phyloP scores from a whole-genome alignment of 352 stramenopile species.

The Globisporangium spinosum region DNA sequence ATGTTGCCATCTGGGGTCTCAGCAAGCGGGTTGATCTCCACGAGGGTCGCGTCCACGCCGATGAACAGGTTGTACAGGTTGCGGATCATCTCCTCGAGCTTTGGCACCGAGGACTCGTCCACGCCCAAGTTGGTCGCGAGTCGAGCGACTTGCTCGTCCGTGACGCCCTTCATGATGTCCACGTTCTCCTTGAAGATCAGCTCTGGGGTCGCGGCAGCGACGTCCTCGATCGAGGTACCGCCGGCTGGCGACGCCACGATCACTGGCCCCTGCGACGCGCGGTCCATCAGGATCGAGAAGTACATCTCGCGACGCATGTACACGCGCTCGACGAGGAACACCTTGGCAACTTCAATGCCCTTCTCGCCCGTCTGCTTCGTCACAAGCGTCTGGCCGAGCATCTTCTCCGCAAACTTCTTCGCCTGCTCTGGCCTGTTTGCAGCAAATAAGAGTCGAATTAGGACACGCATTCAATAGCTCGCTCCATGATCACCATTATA shows the following conservation, averaged over 20 bases:
- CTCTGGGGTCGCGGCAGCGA: conserved; percentile 92
- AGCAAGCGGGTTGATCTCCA: conserved; percentile 98
- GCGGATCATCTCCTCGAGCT: conserved; percentile 71
- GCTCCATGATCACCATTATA: not conserved
- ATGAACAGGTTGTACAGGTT: conserved; percentile 97
- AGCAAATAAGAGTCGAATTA: not conserved
- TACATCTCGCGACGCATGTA: conserved; percentile 97
- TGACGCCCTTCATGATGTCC: conserved; percentile 92
- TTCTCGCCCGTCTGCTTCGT: conserved; percentile 93
- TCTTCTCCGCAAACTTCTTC: conserved; percentile 81
- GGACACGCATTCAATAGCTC: not conserved
- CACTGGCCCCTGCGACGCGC: conserved; percentile 91
- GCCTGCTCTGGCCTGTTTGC: conserved; percentile 57
- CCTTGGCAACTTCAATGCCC: conserved; percentile 88
- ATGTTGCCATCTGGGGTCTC: conserved; percentile 94
- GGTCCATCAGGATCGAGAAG: conserved; percentile 98
- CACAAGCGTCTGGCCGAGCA: conserved; percentile 94
- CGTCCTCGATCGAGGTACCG: conserved; percentile 96
- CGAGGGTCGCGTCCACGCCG: conserved; percentile 93
- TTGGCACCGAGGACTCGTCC: conserved; percentile 39
- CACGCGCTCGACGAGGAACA: conserved; percentile 91
- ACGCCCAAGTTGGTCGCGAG: conserved; percentile 75
- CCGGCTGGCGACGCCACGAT: conserved; percentile 94
- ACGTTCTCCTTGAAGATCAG: conserved; percentile 93
- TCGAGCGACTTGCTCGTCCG: conserved; percentile 67